Base-by-base conservation (phyloP, 345 rosid species). In the Rhodomyrtus tomentosa region DNA sequence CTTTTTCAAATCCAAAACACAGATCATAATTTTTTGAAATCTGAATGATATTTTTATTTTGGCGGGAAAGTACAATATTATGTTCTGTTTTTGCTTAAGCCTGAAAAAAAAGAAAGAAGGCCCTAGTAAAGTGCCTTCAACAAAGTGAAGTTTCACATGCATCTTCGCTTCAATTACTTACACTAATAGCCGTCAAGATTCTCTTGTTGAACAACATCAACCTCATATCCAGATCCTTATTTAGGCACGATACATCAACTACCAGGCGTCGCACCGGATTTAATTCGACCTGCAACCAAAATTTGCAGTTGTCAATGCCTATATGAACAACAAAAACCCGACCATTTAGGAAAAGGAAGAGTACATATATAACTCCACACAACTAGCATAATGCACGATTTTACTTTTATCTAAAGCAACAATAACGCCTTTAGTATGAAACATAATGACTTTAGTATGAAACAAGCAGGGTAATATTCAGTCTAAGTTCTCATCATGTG, bases 151-250 rank as follows among this genome's bases (percentile, higher is more conserved):
- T 55, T 54, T 55, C 59, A 55, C 59, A 55, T 24, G 29, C 29
- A 24, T 24, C 27, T 55, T 24, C 24, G 59, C 59, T 55, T 55
- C 59, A 24, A 55, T 55, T 55, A 55, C 85, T 84, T 84, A 84
- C 97, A 4, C 87, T 81, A 16, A 90, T 89, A 86, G 82, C 25
- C 27, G 88, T 86, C 40, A 90, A 55, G 62, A 86, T 89, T 85
- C 88, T 91, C 85, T 92, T 92, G 83, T 89, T 40, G 88, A 85
- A 9, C 18, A 94, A 87, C 92, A 89, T 86, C 38, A 95, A 81
- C 90, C 98, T 92, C 86, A 95, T 83, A 87, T 94, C 98, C 5
- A 92, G 86, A 91, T 92, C 88, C 92, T 87, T 92, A 83, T 90
- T 89, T 62, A 92, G 89, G 88, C 95, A 85, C 10, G 81, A 85